phyloP scores from a whole-genome alignment of 2,329 filamentous ascomycete species.

The Calonectria multiphialidica region DNA sequence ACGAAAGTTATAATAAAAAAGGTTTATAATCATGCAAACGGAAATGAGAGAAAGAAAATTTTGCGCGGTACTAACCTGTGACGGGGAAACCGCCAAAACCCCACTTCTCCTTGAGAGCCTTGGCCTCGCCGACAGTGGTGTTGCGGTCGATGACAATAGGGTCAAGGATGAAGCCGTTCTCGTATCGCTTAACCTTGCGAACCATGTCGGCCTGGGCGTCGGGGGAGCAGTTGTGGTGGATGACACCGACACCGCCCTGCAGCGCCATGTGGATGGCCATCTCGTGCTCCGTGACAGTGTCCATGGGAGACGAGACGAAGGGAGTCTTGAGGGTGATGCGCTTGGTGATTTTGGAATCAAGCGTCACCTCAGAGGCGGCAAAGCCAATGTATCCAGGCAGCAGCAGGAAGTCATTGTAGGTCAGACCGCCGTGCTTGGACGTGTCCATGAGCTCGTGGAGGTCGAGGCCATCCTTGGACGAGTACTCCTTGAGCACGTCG shows the following conservation, averaged over 20 bases:
- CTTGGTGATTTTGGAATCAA: conserved; percentile 95
- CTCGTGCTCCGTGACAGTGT: conserved; percentile 98
- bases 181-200: conserved; percentile 97
- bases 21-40: conserved; percentile 82
- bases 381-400: conserved; percentile 99
- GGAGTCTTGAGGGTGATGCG: conserved; percentile 96
- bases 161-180: conserved; percentile 98
- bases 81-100: conserved; percentile 98
- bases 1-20: conserved; percentile 98
- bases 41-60: conserved; percentile 28
- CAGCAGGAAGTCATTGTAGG: conserved; percentile 98
- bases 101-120: conserved; percentile 95
- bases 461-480: conserved; percentile 86
- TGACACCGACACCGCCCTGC: conserved; percentile 90
- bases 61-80: conserved; percentile 79
- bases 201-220: conserved; percentile 99
- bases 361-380: conserved; percentile 86
- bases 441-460: conserved; percentile 91
- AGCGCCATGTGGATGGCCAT: conserved; percentile 99
- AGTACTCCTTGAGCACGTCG: conserved; percentile 85
- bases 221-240: conserved; percentile 99
- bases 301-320: conserved; percentile 98
- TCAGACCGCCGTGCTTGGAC: conserved; percentile 90
- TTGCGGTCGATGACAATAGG: conserved; percentile 90
- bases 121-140: conserved; percentile 92